Percentiles rank a stretch among this genome's conserved stretches.
These are phyloP conservation scores for Anaeramoeba ignava DNA, from an alignment of 78 protist genomes.

Conservation along the genomic window DNA sequence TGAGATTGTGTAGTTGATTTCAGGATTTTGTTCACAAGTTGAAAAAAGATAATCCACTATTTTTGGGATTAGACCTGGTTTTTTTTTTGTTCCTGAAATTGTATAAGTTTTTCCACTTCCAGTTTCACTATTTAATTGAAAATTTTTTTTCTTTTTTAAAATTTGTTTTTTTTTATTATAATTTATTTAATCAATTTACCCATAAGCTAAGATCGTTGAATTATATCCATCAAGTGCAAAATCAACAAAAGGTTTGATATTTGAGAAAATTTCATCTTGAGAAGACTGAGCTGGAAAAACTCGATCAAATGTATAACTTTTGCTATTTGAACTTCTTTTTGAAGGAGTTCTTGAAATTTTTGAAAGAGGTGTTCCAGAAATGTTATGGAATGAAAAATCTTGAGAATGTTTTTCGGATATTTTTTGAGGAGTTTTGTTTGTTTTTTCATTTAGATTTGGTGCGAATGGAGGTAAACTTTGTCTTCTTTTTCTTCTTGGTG, in stretches of 20 bases:
- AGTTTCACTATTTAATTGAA: not conserved
- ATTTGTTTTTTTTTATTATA: not conserved
- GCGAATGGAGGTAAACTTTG: too few relatives aligned
- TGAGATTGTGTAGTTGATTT: not conserved
- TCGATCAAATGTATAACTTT: too few relatives aligned
- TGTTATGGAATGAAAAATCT: too few relatives aligned
- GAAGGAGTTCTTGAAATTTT: too few relatives aligned
- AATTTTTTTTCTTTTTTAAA: not conserved
- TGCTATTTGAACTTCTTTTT: too few relatives aligned
- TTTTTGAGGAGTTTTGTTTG: too few relatives aligned
- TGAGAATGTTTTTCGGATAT: too few relatives aligned
- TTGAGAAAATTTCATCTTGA: not conserved
- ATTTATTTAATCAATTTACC: not conserved
- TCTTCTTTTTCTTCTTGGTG: too few relatives aligned
- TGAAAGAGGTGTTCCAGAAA: too few relatives aligned
- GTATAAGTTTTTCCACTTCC: not conserved
- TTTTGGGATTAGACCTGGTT: not conserved
- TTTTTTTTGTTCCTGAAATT: not conserved
- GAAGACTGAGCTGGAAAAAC: too few relatives aligned
- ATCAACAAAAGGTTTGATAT: not conserved
- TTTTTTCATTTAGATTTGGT: too few relatives aligned
- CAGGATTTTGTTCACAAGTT: not conserved
- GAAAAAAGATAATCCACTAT: not conserved
- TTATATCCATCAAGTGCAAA: not conserved
- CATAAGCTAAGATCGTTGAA: not conserved